A percentile compares a stretch with the other conserved stretches of the same genome.
Evolutionary conservation across 805 yeast genomes (phyloP).

Genomic region (Brettanomyces naardenensis): DNA sequence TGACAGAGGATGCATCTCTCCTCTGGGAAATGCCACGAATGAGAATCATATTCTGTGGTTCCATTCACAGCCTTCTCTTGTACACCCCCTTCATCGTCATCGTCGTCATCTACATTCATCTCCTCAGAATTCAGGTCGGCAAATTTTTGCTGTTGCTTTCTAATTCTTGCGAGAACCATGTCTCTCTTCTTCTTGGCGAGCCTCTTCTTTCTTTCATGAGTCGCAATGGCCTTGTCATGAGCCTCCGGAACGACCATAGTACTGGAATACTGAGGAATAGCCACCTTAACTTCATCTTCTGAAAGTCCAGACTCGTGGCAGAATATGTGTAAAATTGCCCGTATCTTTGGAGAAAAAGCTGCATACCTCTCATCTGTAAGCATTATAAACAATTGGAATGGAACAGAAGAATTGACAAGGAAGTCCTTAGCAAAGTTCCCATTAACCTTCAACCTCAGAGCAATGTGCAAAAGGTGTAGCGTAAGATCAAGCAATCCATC

Average conservation of each 20-base stretch:
- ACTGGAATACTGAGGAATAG: conserved; percentile 22
- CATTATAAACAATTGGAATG: conserved; percentile 30
- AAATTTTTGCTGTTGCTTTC: conserved; percentile 72
- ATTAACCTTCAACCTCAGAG: conserved; percentile 33
- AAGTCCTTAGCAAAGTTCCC: conserved; percentile 10
- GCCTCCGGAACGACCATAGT: neutral
- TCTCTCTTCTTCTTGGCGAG: conserved; percentile 63
- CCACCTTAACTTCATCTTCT: conserved; percentile 25
- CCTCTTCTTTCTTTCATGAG: conserved; percentile 52
- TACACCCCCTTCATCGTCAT: conserved; percentile 37
- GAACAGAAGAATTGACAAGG: conserved; percentile 10
- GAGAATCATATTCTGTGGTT: conserved; percentile 15
- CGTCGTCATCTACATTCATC: conserved; percentile 18
- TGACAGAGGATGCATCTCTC: conserved; percentile 78
- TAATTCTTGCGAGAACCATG: conserved; percentile 69
- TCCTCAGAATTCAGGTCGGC: conserved; percentile 39
- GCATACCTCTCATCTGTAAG: conserved; percentile 34
- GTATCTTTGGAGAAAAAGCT: conserved; percentile 44
- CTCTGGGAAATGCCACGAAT: conserved; percentile 64
- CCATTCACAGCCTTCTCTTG: conserved; percentile 21
- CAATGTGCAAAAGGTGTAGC: conserved; percentile 64
- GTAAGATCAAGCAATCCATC: conserved; percentile 41
- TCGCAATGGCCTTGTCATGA: conserved; percentile 24
- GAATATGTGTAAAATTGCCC: conserved; percentile 38
- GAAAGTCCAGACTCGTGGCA: conserved; percentile 10